A percentile compares a stretch with the other conserved stretches of the same genome.
These are phyloP conservation scores for Rhizophagus clarus DNA, from an alignment of 192 early-diverging fungal species.

Conservation along the genomic window DNA sequence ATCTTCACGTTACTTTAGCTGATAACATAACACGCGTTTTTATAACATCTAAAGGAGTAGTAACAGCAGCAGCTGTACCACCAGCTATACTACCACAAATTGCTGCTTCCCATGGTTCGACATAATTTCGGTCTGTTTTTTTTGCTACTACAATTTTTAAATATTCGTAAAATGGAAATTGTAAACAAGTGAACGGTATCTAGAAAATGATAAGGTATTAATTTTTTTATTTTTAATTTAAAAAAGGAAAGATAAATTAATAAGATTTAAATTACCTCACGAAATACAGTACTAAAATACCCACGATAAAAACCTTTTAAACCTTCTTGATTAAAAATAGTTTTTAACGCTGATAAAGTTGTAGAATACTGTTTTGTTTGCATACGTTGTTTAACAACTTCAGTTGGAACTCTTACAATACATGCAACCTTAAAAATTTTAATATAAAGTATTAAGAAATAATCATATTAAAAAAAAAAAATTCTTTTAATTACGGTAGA, in stretches of 20 bases:
- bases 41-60: conserved; percentile 94
- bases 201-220: conserved; percentile 25
- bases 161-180: conserved; percentile 94
- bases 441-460: background rate
- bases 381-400: conserved; percentile 95
- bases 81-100: conserved; percentile 88
- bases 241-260: background rate
- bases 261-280: conserved; percentile 61
- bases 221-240: background rate
- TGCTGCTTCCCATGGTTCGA: conserved; percentile 81
- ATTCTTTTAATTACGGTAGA: background rate
- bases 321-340: conserved; percentile 72
- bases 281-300: conserved; percentile 86
- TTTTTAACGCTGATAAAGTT: conserved; percentile 61
- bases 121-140: conserved; percentile 43
- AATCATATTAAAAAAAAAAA: background rate
- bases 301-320: conserved; percentile 90
- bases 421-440: conserved; percentile 74
- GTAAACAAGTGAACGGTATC: conserved; percentile 96
- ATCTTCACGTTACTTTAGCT: conserved; percentile 49
- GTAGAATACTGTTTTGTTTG: conserved; percentile 79
- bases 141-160: conserved; percentile 67
- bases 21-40: conserved; percentile 98
- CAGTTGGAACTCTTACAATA: conserved; percentile 90
- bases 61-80: conserved; percentile 84